These are phyloP conservation scores for Candida sp. DNA, from an alignment of 1,139 yeast species.

Conservation along the genomic window DNA sequence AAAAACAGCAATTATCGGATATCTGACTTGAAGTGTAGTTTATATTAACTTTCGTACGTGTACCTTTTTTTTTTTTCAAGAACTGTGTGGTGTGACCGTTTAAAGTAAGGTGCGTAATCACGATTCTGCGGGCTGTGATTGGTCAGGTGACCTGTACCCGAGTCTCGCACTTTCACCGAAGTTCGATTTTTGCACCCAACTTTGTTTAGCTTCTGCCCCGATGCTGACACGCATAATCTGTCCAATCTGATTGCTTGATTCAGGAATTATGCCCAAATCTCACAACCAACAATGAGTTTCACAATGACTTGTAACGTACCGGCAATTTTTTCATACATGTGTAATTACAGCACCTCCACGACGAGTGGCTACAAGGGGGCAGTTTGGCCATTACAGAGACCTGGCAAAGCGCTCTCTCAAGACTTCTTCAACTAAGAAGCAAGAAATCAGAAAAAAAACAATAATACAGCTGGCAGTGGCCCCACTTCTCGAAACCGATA, in stretches of 20 bases:
- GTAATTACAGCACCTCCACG: too few species aligned
- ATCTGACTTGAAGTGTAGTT: not conserved
- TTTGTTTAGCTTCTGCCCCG: not conserved
- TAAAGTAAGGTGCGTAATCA: conserved; percentile 4
- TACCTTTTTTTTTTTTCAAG: not conserved
- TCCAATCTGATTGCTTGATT: not conserved
- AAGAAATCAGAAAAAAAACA: not conserved
- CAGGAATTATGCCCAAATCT: not conserved
- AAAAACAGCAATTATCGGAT: not conserved
- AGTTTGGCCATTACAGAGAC: too few species aligned
- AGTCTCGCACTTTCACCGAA: conserved; percentile 2
- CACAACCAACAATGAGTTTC: not conserved
- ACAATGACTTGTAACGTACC: too few species aligned
- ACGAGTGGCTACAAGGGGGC: too few species aligned
- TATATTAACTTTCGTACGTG: not conserved
- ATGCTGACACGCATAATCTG: not conserved
- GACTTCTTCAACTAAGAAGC: too few species aligned
- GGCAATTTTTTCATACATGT: too few species aligned
- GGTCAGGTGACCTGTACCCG: conserved; percentile 1
- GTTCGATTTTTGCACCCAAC: conserved; percentile 4
- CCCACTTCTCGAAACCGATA: not conserved
- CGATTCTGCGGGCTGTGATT: conserved; percentile 3
- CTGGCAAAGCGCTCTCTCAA: too few species aligned
- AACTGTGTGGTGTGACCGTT: not conserved
- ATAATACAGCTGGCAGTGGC: not conserved